A percentile compares a stretch with the other conserved stretches of the same genome.
Evolutionary conservation across 1,139 yeast genomes (phyloP).

Genomic region (Magnusiomyces paraingens): DNA sequence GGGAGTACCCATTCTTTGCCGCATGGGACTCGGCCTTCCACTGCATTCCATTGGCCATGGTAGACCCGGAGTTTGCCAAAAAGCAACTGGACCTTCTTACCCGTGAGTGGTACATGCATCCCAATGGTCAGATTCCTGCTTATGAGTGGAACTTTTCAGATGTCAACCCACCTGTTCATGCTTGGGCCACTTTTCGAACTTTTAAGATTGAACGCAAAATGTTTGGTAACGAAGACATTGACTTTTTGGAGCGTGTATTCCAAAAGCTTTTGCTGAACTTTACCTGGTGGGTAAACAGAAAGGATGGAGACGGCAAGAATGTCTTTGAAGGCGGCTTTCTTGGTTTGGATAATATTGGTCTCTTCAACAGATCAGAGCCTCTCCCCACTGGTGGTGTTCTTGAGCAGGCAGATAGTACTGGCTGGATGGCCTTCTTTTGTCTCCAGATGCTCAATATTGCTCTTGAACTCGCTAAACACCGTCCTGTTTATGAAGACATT

Average conservation of each 20-base stretch:
- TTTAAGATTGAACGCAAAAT: conserved; percentile 84
- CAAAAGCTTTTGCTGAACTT: conserved; percentile 85
- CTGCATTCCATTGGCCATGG: conserved; percentile 89
- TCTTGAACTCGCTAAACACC: conserved; percentile 77
- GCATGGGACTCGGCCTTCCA: conserved; percentile 99
- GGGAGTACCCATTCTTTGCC: conserved; percentile 97
- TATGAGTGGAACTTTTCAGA: conserved; percentile 97
- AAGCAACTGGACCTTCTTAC: conserved; percentile 81
- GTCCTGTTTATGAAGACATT: conserved; percentile 87
- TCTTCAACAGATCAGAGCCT: conserved; percentile 91
- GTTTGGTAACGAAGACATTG: conserved; percentile 76
- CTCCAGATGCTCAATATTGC: conserved; percentile 93
- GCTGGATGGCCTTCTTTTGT: conserved; percentile 97
- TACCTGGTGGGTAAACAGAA: conserved; percentile 98
- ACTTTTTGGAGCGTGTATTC: conserved; percentile 83
- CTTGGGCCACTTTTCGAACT: conserved; percentile 92
- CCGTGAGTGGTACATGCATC: conserved; percentile 98
- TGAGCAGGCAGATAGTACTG: conserved; percentile 95
- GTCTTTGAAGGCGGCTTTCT: conserved; percentile 94
- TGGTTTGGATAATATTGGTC: conserved; percentile 90
- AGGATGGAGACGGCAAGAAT: conserved; percentile 82
- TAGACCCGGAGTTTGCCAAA: conserved; percentile 92
- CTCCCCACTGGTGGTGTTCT: conserved; percentile 88
- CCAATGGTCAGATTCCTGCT: conserved; percentile 97
- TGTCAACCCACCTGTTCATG: conserved; percentile 96